These are phyloP conservation scores for Blastobotrys elegans DNA, from an alignment of 1,139 yeast genomes.

Conservation along the genomic window DNA sequence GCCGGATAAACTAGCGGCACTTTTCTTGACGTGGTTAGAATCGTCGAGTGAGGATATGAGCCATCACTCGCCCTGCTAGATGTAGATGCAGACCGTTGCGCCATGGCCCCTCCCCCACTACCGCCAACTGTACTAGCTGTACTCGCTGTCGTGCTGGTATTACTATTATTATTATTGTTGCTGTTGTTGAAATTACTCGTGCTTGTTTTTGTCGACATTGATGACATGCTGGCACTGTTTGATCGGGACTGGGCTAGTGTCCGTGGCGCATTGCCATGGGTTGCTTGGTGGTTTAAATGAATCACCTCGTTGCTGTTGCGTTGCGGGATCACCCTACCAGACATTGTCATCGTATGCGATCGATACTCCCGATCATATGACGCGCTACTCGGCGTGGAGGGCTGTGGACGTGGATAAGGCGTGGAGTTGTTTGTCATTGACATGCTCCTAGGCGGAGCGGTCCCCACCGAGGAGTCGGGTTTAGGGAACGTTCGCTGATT, in stretches of 20 bases:
- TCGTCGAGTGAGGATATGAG: constrained; percentile 34
- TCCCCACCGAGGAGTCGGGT: constrained; percentile 7
- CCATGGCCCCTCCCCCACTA: not conserved
- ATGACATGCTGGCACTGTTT: not conserved
- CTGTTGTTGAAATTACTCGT: not conserved
- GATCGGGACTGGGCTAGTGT: constrained; percentile 1
- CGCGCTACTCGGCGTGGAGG: not conserved
- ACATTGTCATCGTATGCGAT: constrained; percentile 25
- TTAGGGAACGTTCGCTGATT: not conserved
- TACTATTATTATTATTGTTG: constrained; percentile 4
- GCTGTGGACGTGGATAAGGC: not conserved
- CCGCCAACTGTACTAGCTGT: not conserved
- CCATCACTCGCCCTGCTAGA: constrained; percentile 20
- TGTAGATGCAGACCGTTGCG: constrained; percentile 24
- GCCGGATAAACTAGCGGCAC: constrained; percentile 85
- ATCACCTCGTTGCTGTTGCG: constrained; percentile 17
- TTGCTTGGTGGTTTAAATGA: constrained; percentile 5
- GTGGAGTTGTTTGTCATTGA: constrained; percentile 22
- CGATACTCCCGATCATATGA: constrained; percentile 22
- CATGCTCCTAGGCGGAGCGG: constrained; percentile 24
- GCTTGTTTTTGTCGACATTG: constrained; percentile 2
- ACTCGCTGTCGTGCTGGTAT: not conserved
- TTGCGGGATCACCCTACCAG: constrained; percentile 31
- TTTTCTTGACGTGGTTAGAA: constrained; percentile 42
- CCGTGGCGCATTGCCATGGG: not conserved